Conservation (phyloP, 768 basidiomycete species). For the Naematelia aurantialba region DNA sequence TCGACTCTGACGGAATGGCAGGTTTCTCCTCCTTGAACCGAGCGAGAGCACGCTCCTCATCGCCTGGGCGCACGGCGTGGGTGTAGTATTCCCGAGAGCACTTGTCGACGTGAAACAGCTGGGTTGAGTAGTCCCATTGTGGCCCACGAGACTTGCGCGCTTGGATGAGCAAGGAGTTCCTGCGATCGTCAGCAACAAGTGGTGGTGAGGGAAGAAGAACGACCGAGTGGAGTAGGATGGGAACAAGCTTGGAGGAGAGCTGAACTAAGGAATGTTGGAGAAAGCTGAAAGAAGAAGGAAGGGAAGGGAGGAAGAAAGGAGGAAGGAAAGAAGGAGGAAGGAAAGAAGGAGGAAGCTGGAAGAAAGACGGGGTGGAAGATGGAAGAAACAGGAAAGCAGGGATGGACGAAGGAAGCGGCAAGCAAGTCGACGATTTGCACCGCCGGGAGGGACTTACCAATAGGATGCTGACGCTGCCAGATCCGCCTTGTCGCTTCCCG, state of each 20-base stretch:
- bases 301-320: too few relatives aligned
- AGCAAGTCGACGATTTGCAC: too few relatives aligned
- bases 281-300: background rate
- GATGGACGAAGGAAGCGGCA: too few relatives aligned
- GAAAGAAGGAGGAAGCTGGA: background rate
- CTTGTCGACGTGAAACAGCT: conserved; percentile 35
- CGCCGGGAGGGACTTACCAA: conserved; percentile 35
- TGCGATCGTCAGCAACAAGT: conserved; percentile 17
- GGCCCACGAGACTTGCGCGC: conserved; percentile 46
- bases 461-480: conserved; percentile 26
- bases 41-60: background rate
- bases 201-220: background rate
- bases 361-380: background rate
- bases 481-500: background rate
- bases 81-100: conserved; percentile 31
- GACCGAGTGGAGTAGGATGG: background rate
- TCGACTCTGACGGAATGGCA: background rate
- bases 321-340: background rate
- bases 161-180: conserved; percentile 48
- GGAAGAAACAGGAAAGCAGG: background rate
- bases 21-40: conserved; percentile 3
- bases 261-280: background rate
- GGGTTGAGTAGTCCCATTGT: conserved; percentile 50
- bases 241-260: too few relatives aligned
- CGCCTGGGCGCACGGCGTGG: conserved; percentile 11